Evolutionary conservation across 495 filamentous ascomycete genomes (phyloP).

Genomic region (Podospora anserina): DNA sequence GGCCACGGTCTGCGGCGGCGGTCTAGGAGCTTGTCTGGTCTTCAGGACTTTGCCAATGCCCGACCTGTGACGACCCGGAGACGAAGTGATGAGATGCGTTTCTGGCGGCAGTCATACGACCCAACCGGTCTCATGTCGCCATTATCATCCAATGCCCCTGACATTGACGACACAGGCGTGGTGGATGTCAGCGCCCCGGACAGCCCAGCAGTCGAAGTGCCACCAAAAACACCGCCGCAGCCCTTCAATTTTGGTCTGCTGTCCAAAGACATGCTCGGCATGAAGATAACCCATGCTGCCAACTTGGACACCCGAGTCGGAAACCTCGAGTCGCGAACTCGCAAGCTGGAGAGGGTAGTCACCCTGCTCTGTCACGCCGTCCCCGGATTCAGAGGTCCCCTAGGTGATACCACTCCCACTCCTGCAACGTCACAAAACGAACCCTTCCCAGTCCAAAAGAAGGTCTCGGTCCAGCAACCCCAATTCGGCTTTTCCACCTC

Average conservation of each 20-base stretch:
- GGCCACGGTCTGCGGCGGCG: slow-evolving; percentile 41
- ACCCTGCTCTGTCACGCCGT: slow-evolving; percentile 42
- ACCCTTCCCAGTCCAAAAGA: not conserved
- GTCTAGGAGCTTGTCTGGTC: slow-evolving; percentile 53
- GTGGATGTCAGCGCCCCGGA: slow-evolving; percentile 34
- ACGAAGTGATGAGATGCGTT: slow-evolving; percentile 56
- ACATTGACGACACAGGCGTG: slow-evolving; percentile 39
- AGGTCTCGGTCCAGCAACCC: slow-evolving; percentile 5
- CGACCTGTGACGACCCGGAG: slow-evolving; percentile 35
- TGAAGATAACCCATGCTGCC: slow-evolving; percentile 54
- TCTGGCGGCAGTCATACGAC: slow-evolving; percentile 55
- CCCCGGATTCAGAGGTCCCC: slow-evolving; percentile 34
- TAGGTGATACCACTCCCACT: slow-evolving; percentile 18
- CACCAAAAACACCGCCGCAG: slow-evolving; percentile 44
- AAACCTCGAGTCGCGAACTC: slow-evolving; percentile 43
- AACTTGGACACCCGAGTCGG: slow-evolving; percentile 49
- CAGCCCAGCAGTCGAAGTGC: slow-evolving; percentile 32
- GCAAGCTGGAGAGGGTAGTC: slow-evolving; percentile 48
- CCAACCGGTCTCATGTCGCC: slow-evolving; percentile 43
- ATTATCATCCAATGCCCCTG: slow-evolving; percentile 43
- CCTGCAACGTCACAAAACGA: not conserved
- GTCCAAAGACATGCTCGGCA: slow-evolving; percentile 44
- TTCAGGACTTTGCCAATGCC: slow-evolving; percentile 36
- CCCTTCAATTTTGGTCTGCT: slow-evolving; percentile 52
- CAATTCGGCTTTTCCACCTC: slow-evolving; percentile 25